Evolutionary conservation across 768 basidiomycete genomes (phyloP), one percentile per base, ranked within the genome.

Genomic region (Suillus hirtellus): DNA sequence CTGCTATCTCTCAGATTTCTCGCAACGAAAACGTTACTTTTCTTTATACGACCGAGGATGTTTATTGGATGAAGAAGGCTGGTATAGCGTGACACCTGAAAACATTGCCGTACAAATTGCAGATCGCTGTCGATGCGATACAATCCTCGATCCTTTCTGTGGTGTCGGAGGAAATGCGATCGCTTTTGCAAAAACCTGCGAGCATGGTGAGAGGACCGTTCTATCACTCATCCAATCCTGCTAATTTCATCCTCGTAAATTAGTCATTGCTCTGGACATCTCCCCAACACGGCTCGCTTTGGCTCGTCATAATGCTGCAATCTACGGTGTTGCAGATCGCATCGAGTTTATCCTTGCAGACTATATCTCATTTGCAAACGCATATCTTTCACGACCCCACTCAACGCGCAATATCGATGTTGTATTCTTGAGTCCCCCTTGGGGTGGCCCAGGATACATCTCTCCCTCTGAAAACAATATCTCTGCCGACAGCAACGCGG

Each of bases 91-190:
- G 63, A 99, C 97, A 0, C 96, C 97, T 0, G 95, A 99, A 70
- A 82, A 82, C 44, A 87, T 99, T n/a, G 97, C 96, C 9, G 76
- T 85, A 64, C 95, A 94, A 73, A 98, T 98, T 52, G 96, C 97
- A 0, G 91, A 96, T 67, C 81, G 96, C 27, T 97, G 96, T 79
- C 85, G 90, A 9, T 93, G 90, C 66, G 86, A 86, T 65, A 89
- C 89, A 4, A 81, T 97, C 64, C 81, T 96, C 42, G 97, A 99
- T 71, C 93, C 95, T 0, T 99, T 99, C 73, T 98, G 96, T 71
- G 97, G 97, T 1, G 96, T 99, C 0, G 97, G 97, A 34, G 97
- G 96, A 17, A 99, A 99, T 70, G 87, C 96, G 1, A 99, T 99
- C 63, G 94, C 95, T 4, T 98, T 99, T 75, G 97, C 97, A 2